Evolutionary conservation across 306 rosid species (phyloP), one percentile per base, ranked within the genome.

Genomic region (Castanospermum australe): DNA sequence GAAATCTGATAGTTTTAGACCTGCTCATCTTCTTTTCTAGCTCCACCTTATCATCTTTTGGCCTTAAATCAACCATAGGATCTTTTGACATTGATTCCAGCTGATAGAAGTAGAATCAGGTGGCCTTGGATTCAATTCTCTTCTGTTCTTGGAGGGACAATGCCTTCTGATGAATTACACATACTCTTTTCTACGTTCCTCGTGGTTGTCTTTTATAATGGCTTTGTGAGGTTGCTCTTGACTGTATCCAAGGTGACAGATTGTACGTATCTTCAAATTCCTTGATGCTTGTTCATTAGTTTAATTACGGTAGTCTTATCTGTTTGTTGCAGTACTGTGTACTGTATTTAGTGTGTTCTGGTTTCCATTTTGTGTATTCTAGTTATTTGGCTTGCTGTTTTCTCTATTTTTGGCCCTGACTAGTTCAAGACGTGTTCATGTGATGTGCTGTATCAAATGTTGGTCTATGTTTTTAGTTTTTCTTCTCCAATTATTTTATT

Each of bases 11-110:
- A 6, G n/a, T 48, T 57, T 22, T 32, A 10, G 24, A 67, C 21
- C 39, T 83, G 24, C 35, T 63, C 73, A 82, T n/a, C n/a, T n/a
- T 77, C 22, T 17, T 17, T 7, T n/a, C n/a, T n/a, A n/a, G n/a
- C n/a, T n/a, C n/a, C n/a, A n/a, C n/a, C n/a, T n/a, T n/a, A n/a
- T 35, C 17, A 30, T 18, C 39, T 48, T 51, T 39, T 60, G 41
- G 6, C 52, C 41, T 68, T 39, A 67, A 18, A 62, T 30, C n/a
- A n/a, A n/a, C n/a, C n/a, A n/a, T n/a, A n/a, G n/a, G 7, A n/a
- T 15, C 21, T 30, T 50, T 8, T 8, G 21, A 56, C 39, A 71
- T 70, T 57, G 79, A 45, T 45, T 62, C 62, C 5, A 20, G 3
- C 35, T 24, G 48, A 39, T 1, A 51, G n/a, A 39, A 7, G 8